A percentile compares a stretch with the other conserved stretches of the same genome.
Evolutionary conservation across 345 rosid species (phyloP).

Genomic region (Linum lewisii): DNA sequence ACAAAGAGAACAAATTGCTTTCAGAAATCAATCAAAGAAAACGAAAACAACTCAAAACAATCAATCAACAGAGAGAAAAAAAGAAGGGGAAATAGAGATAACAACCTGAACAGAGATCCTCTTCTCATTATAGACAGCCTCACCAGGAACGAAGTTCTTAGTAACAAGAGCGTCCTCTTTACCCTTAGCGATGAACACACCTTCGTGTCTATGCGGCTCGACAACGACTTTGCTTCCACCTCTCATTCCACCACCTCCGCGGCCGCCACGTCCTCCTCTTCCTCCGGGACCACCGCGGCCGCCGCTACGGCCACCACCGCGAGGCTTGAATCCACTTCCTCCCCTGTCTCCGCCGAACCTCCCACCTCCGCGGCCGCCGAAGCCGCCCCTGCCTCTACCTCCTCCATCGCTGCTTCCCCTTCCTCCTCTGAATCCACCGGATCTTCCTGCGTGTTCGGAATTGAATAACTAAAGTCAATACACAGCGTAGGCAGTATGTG

Average conservation of each 20-base stretch:
- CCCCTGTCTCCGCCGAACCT: constrained; percentile 9
- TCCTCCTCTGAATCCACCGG: constrained; percentile 16
- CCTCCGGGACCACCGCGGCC: constrained; percentile 23
- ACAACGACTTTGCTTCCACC: constrained; percentile 82
- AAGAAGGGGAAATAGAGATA: not conserved
- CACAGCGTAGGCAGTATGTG: not conserved
- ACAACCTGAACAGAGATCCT: constrained; percentile 74
- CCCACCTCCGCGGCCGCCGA: constrained; percentile 30
- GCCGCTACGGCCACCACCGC: constrained; percentile 32
- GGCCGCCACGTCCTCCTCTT: constrained; percentile 41
- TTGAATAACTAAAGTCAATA: not conserved
- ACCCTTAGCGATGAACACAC: constrained; percentile 77
- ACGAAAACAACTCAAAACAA: too few species aligned
- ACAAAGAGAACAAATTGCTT: not conserved
- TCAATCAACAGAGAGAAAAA: not conserved
- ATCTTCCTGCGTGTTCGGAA: not conserved
- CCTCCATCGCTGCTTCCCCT: constrained; percentile 23
- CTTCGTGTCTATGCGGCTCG: constrained; percentile 83
- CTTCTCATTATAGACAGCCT: constrained; percentile 94
- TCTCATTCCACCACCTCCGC: constrained; percentile 69
- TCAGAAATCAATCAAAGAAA: too few species aligned
- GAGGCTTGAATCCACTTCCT: constrained; percentile 26
- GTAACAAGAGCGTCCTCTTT: constrained; percentile 92
- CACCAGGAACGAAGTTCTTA: constrained; percentile 83
- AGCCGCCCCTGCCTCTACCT: constrained; percentile 24